Base-by-base conservation (phyloP, 768 basidiomycete genomes). In the Cytidiella melzeri region DNA sequence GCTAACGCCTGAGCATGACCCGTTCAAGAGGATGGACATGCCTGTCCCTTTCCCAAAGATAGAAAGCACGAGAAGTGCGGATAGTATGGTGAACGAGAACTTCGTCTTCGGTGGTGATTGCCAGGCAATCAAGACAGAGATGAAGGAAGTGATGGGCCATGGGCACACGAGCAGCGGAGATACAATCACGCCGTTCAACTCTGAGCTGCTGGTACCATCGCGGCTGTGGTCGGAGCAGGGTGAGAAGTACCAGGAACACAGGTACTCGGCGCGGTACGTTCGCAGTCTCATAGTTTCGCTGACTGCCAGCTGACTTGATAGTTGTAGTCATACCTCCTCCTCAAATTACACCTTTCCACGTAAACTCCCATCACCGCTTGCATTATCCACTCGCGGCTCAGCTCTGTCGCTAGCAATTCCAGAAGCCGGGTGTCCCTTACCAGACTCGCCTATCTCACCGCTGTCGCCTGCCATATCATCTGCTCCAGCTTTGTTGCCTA, bases 1-100 rank as follows among this genome's bases (percentile, higher is more conserved):
- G 9, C 51, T 64, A 10, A 64, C 63, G 3, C 63, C 59, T 0
- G 61, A 62, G 30, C 51, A 44, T 4, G 63, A 64, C 48, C 63
- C 63, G 3, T 64, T 64, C 45, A 54, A 54, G 34, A 61, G 61
- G 47, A 49, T 45, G 9, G 57, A 60, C 13, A 58, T 64, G 15
- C 48, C 41, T 12, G 24, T 58, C 9, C 47, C 47, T n/a, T n/a
- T n/a, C n/a, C n/a, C n/a, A n/a, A n/a, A n/a, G n/a, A n/a, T n/a
- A 23, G 12, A 28, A 47, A 20, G 21, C 21, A 20, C 36, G 24
- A 12, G 40, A 7, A 41, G 25, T 40, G 30, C 30, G 15, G 30
- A 34, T 7, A 34, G 30, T 15, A 34, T 34, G 9, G 30, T 34
- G 30, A 15, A 34, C 30, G 30, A 34, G 30, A 15, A 34, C 7